phyloP scores from a whole-genome alignment of 257 asterid genomes.

The Jasminum sambac region DNA sequence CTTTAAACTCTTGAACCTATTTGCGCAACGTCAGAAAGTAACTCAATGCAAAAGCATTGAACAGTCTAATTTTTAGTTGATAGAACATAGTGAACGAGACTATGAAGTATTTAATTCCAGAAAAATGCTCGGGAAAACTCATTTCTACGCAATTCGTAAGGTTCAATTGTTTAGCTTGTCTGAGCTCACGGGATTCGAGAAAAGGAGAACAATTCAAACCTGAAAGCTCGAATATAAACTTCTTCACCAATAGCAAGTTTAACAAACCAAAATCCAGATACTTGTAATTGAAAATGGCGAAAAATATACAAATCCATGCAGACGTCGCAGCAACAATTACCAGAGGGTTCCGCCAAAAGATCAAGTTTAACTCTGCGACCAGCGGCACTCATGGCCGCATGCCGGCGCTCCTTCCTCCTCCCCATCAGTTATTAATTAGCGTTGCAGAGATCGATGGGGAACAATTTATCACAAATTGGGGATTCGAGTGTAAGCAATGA shows the following conservation, averaged over 20 bases:
- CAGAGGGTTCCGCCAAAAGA: slow-evolving; percentile 92
- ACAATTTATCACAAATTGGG: not conserved
- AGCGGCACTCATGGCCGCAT: slow-evolving; percentile 61
- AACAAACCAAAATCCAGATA: not conserved
- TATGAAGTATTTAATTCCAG: not conserved
- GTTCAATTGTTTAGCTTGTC: not conserved
- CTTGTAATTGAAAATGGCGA: no score
- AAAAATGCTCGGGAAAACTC: not conserved
- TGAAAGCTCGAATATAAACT: not conserved
- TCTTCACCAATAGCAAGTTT: not conserved
- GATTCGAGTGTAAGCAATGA: not conserved
- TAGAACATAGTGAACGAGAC: not conserved
- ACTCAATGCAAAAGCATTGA: not conserved
- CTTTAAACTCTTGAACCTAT: slow-evolving; percentile 1
- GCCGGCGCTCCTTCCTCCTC: slow-evolving; percentile 90
- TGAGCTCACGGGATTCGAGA: not conserved
- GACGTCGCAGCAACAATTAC: slow-evolving; percentile 29
- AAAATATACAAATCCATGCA: not conserved
- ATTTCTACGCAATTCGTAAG: not conserved
- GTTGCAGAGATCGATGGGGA: slow-evolving; percentile 16
- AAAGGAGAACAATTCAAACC: not conserved
- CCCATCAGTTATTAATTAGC: slow-evolving; percentile 51
- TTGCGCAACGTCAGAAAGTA: slow-evolving; percentile 6
- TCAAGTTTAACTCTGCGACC: slow-evolving; percentile 93
- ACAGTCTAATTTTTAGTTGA: slow-evolving; percentile 8